These are phyloP conservation scores for Poa pratensis DNA, from an alignment of 176 grass and related monocot genomes.

Conservation along the genomic window DNA sequence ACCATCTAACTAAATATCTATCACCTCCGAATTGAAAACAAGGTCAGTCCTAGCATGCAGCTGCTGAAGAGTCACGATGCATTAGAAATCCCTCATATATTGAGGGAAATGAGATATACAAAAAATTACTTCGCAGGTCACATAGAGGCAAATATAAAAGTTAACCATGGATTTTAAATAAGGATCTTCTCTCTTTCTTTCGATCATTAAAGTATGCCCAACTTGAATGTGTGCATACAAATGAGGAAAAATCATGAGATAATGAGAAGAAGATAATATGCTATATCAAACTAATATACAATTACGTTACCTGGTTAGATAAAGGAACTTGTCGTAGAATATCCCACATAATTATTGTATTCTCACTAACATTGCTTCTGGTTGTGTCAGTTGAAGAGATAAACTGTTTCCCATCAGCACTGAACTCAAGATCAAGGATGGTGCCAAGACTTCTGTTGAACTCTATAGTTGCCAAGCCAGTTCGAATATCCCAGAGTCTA, in stretches of 20 bases:
- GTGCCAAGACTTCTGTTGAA: constrained; percentile 69
- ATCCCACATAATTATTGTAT: constrained; percentile 92
- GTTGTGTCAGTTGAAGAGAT: constrained; percentile 89
- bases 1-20: not conserved
- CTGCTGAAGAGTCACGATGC: not conserved
- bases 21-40: not conserved
- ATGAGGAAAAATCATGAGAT: not conserved
- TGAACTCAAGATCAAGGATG: constrained; percentile 88
- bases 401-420: constrained; percentile 83
- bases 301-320: constrained; percentile 75
- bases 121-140: not conserved
- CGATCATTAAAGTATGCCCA: not conserved
- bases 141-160: not conserved
- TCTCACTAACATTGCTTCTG: constrained; percentile 83
- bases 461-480: constrained; percentile 57
- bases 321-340: constrained; percentile 75
- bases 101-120: not conserved
- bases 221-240: constrained; percentile 14
- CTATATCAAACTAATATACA: constrained; percentile 24
- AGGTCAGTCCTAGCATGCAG: not conserved
- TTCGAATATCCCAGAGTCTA: constrained; percentile 84
- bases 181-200: not conserved
- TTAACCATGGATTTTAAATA: not conserved
- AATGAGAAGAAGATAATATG: not conserved
- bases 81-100: not conserved